Percentiles rank a stretch among this genome's conserved stretches.
These are phyloP conservation scores for Diaporthe sp. DNA, from an alignment of 2,329 filamentous ascomycete genomes.

Conservation along the genomic window DNA sequence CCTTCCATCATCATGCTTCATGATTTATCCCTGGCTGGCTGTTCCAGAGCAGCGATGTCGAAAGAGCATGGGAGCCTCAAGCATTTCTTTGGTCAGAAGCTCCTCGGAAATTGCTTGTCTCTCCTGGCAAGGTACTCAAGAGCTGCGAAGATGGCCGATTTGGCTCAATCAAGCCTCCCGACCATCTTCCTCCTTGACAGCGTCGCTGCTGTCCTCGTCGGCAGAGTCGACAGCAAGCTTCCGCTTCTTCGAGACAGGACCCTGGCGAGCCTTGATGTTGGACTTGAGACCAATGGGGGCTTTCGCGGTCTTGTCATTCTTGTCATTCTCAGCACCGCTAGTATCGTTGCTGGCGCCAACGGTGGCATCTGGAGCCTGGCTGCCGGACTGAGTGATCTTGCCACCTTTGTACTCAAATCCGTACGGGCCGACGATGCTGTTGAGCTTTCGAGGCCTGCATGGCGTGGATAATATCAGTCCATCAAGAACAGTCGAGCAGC, in stretches of 20 bases:
- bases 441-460: constrained; percentile 20
- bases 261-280: not conserved
- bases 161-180: not conserved
- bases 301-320: not conserved
- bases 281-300: not conserved
- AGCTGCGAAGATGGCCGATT: not conserved
- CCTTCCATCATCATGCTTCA: not conserved
- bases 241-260: constrained; percentile 9
- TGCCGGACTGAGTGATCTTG: not conserved
- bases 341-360: not conserved
- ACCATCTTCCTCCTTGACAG: not conserved
- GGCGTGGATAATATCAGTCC: not conserved
- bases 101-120: not conserved
- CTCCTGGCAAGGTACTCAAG: not conserved
- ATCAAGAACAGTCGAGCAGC: not conserved
- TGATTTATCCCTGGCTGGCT: no score
- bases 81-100: not conserved
- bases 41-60: no score
- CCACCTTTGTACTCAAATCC: constrained; percentile 23
- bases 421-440: constrained; percentile 1
- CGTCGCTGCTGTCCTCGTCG: not conserved
- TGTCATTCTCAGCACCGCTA: not conserved
- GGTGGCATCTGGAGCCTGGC: not conserved
- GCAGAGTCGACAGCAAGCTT: not conserved
- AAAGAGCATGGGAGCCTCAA: not conserved